A percentile compares a stretch with the other conserved stretches of the same genome.
These are phyloP conservation scores for Cladosporium sp. DNA, from an alignment of 2,329 filamentous ascomycete genomes.

Conservation along the genomic window DNA sequence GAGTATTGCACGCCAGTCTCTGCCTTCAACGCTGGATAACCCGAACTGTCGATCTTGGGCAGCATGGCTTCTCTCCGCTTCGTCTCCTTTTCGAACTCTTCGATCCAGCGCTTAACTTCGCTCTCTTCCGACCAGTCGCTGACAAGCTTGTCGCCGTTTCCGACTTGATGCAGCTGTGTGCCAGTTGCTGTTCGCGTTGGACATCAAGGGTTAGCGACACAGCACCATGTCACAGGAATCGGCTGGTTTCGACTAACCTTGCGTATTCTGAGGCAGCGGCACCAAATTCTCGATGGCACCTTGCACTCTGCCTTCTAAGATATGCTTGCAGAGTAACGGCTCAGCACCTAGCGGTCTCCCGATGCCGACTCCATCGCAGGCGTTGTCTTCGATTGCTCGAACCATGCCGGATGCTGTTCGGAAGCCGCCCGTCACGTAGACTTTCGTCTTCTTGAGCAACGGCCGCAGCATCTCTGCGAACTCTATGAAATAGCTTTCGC, in stretches of 20 bases:
- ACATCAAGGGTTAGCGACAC: too few species aligned
- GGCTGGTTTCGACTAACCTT: not conserved
- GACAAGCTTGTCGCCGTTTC: constrained; percentile 19
- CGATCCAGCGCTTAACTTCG: constrained; percentile 26
- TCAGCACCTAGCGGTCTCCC: constrained; percentile 26
- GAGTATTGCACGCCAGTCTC: constrained; percentile 25
- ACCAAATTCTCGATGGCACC: constrained; percentile 28
- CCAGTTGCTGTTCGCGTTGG: constrained; percentile 16
- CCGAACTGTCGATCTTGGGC: constrained; percentile 25
- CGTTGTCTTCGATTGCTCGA: constrained; percentile 17
- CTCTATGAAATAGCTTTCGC: constrained; percentile 28
- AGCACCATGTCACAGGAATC: too few species aligned
- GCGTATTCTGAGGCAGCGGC: constrained; percentile 26
- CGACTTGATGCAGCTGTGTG: constrained; percentile 27
- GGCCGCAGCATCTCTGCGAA: constrained; percentile 27
- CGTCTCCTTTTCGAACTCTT: constrained; percentile 25
- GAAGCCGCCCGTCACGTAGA: constrained; percentile 30
- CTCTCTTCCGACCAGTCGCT: constrained; percentile 28
- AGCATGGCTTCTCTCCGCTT: constrained; percentile 23
- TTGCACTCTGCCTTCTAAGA: constrained; percentile 22
- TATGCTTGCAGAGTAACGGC: constrained; percentile 26
- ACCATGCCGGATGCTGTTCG: constrained; percentile 26
- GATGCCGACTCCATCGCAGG: constrained; percentile 26
- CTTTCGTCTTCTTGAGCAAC: constrained; percentile 25
- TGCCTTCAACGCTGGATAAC: constrained; percentile 23